These are phyloP conservation scores for Saposhnikovia divaricata DNA, from an alignment of 129 eudicot species.

Conservation along the genomic window DNA sequence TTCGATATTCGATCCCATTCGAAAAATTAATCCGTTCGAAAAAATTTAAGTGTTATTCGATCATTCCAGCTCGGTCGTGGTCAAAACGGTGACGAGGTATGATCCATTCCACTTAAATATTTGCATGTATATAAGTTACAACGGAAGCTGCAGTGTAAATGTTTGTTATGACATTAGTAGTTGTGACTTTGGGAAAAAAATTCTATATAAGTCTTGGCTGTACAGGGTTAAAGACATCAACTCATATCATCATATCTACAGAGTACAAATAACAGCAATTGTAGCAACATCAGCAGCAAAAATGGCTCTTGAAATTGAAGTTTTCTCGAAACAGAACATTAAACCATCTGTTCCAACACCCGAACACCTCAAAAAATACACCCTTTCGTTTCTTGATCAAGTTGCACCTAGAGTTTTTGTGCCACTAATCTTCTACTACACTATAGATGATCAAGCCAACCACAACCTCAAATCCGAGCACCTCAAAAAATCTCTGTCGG, in stretches of 20 bases:
- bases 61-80: neutral
- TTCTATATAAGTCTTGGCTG: neutral
- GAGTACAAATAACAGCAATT: neutral
- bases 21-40: too few species aligned
- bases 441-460: neutral
- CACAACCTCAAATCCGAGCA: neutral
- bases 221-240: neutral
- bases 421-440: constrained; percentile 17
- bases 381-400: constrained; percentile 38
- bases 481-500: constrained; percentile 15
- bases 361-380: constrained; percentile 15
- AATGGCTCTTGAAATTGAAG: constrained; percentile 11
- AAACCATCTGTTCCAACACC: constrained; percentile 38
- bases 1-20: neutral
- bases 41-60: too few species aligned
- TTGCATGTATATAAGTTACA: neutral
- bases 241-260: neutral
- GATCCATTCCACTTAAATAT: neutral
- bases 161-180: neutral
- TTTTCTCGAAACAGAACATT: constrained; percentile 16
- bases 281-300: neutral
- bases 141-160: neutral
- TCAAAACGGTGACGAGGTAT: neutral
- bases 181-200: neutral
- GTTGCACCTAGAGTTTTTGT: constrained; percentile 22